Evolutionary conservation across 768 basidiomycete species (phyloP), one percentile per base, ranked within the genome.

Genomic region (Phanerochaete carnosa): DNA sequence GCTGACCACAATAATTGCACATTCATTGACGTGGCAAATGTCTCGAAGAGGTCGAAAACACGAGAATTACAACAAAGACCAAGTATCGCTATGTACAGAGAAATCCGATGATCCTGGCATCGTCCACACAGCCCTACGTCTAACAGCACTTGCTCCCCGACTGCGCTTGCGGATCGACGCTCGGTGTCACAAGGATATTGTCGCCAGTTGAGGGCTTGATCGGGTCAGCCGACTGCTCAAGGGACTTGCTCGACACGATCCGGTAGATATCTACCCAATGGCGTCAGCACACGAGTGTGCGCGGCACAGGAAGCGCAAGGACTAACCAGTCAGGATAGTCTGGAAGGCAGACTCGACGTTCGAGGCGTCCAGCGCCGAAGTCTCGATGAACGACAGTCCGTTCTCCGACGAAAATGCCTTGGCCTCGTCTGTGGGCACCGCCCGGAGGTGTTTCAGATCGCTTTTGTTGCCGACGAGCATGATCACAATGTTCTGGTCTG

Each of bases 401-500:
- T 95, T 94, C 78, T 96, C 94, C 67, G 90, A 94, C 35, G 94
- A 77, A 74, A 98, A 98, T 12, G 79, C 79, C 81, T 93, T 97
- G 52, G 95, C 96, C 80, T 99, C 97, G 53, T 99, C 97, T 30
- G 95, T 98, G 32, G 96, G 90, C 39, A 98, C 95, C 45, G 95
- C 96, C 65, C 97, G 80, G 68, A 98, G 75, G 73, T 98, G 97
- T 78, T 97, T 95, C 82, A 99, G 87, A 84, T 99, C 97, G 73
- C 93, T 95, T 89, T 99, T 98, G 82, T 98, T 98, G 13, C 94
- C 94, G 12, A 96, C 94, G 39, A 95, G 84, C 93, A 95, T 95
- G 72, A 96, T 96, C 55, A 92, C 93, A 61, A 94, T 94, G 79
- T 90, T 94, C 57, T 89, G 88, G 71, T 92, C 89, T 57, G 95